Percentiles rank a stretch among this genome's conserved stretches.
These are phyloP conservation scores for Cocos nucifera DNA, from an alignment of 176 grass and related monocot genomes.

Conservation along the genomic window DNA sequence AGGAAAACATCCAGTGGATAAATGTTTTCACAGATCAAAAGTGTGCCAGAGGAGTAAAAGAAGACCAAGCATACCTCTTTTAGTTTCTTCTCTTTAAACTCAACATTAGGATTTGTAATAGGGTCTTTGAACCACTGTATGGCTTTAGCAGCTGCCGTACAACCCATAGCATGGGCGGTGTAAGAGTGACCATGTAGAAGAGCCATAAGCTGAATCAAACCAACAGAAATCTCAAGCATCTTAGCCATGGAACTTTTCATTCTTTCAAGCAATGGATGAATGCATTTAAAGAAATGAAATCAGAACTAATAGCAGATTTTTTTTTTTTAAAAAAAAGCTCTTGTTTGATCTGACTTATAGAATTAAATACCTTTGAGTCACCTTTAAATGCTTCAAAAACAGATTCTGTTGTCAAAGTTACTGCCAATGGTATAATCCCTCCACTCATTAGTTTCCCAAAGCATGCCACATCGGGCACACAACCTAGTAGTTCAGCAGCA, in stretches of 20 bases:
- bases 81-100: constrained; percentile 38
- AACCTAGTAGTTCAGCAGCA: constrained; percentile 71
- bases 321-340: too few relatives aligned
- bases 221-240: background rate
- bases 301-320: too few relatives aligned
- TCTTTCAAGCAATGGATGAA: constrained; percentile 1
- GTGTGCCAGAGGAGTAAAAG: background rate
- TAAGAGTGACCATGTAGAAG: constrained; percentile 95
- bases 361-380: constrained; percentile 61
- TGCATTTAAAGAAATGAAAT: too few relatives aligned
- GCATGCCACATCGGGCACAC: constrained; percentile 78
- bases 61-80: constrained; percentile 54
- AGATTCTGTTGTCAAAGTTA: constrained; percentile 65
- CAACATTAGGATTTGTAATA: constrained; percentile 65
- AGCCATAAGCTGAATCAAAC: constrained; percentile 53
- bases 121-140: constrained; percentile 82
- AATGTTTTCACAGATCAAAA: too few relatives aligned
- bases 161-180: constrained; percentile 84
- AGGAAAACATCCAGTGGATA: too few relatives aligned
- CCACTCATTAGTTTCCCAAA: constrained; percentile 96
- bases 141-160: constrained; percentile 64
- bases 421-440: constrained; percentile 74
- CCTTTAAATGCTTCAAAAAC: constrained; percentile 77
- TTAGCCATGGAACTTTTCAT: too few relatives aligned
- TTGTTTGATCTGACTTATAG: too few relatives aligned